Base-by-base conservation (phyloP, 2,329 filamentous ascomycete species). In the Calonectria leucothoes region DNA sequence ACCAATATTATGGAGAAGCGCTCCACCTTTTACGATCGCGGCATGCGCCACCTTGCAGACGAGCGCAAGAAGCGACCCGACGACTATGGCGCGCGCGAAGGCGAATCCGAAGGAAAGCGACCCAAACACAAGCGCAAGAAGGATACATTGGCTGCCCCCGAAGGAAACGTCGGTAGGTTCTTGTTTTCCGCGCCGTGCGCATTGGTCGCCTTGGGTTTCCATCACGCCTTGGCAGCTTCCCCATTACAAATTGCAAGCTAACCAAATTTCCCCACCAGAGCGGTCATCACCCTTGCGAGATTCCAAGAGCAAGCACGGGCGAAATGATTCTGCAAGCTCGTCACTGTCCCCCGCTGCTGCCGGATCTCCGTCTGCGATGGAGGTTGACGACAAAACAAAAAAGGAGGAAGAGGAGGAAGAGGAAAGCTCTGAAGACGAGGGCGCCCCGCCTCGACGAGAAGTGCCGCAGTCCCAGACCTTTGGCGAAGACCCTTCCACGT, bases 401-500 rank as follows among this genome's bases (percentile, higher is more conserved):
- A 82, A 82, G 27, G 81, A 82, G 52, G 80, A 80, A 66, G 82
- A 84, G 25, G 85, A 85, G 61, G 83, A 84, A 67, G 88, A 88
- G 14, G 86, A 88, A 15, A 90, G 88, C 74, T 90, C 89, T 61
- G 87, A 91, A 75, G 91, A 93, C 73, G 89, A 92, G 82, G 86
- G 91, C 78, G 87, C 91, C 79, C 90, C 90, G 71, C 89, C 93
- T 81, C 88, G 89, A 75, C 89, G 90, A 31, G 91, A 93, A 64
- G 88, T 90, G 49, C 95, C 94, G 6, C 93, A 96, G 72, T 93
- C 93, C 81, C 94, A 98, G 84, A 96, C 95, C 0, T 98, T 98
- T 83, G 96, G 96, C 72, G 93, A 96, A 48, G 95, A 98, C 81
- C 96, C 96, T 0, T 94, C 95, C 31, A 95, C 93, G n/a, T 98